Evolutionary conservation across 2,329 filamentous ascomycete species (phyloP), one percentile per base, ranked within the genome.

Genomic region (Emericellopsis atlantica): DNA sequence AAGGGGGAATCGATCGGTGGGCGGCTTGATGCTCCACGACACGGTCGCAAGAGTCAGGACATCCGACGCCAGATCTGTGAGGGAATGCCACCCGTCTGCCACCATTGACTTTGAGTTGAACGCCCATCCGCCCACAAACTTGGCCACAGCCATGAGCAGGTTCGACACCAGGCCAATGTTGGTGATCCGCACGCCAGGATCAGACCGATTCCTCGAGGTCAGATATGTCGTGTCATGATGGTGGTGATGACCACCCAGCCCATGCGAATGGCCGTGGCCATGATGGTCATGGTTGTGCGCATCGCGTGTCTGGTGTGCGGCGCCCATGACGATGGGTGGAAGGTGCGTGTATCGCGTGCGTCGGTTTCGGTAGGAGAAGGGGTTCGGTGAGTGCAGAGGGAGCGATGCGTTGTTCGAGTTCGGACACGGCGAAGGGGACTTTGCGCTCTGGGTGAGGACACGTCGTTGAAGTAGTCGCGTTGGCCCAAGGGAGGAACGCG

Each of bases 31-130:
- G 44, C 89, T 94, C 79, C 85, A 95, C 16, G 89, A 90, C 37
- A 98, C 89, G 9, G 92, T 98, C 14, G 86, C 85, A 16, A 98
- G 74, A 1, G 92, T 98, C 59, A 95, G 79, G 51, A 98, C 74
- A 60, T 98, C 92, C 40, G 89, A 95, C 45, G 94, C 87, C 43
- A 98, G 76, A 62, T 98, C 92, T 38, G 90, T 94, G 49, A 96
- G 73, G 53, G 88, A 90, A 66, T 98, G 92, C 66, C 94, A 90
- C 42, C 87, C 92, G 60, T 98, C 92, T 55, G 92, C 89, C 44
- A 89, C 70, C 70, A 95, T 84, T 44, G 86, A 82, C 64, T 95
- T 88, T 36, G 89, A 95, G 61, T 95, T 89, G 70, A 98, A 96
- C 49, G 82, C 69, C 66, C 92, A 95, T 51, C 92, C 92, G 44